Percentiles rank a stretch among this genome's conserved stretches.
Conservation (phyloP, 2,329 filamentous ascomycete species). For the Pyrenophora seminiperda region DNA sequence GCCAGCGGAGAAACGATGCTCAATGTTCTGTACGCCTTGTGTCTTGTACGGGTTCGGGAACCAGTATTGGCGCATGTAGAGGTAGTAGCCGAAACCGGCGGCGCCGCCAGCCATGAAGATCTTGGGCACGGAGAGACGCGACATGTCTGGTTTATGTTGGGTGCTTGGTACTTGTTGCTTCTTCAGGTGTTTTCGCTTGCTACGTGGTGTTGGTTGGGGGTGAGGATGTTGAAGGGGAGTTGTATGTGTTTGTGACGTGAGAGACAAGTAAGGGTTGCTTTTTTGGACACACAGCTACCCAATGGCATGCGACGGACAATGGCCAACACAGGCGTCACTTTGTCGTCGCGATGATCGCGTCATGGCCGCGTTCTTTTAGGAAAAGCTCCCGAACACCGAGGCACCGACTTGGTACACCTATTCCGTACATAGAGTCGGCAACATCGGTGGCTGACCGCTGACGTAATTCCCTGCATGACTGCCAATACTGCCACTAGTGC, state of each 20-base stretch:
- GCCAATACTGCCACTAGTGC: too few relatives aligned
- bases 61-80: slow-evolving; percentile 47
- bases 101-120: slow-evolving; percentile 46
- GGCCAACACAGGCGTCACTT: slow-evolving; percentile 12
- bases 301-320: slow-evolving; percentile 11
- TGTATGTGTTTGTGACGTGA: slow-evolving; percentile 3
- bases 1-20: slow-evolving; percentile 40
- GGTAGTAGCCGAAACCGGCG: slow-evolving; percentile 45
- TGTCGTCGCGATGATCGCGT: slow-evolving; percentile 35
- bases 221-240: not conserved
- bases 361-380: slow-evolving; percentile 33
- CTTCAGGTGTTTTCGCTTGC: not conserved
- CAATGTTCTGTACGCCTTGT: slow-evolving; percentile 41
- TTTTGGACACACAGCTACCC: slow-evolving; percentile 1
- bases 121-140: slow-evolving; percentile 43
- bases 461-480: slow-evolving; percentile 20
- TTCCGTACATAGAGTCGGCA: too few relatives aligned
- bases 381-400: slow-evolving; percentile 26
- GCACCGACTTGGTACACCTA: too few relatives aligned
- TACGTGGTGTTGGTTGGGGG: slow-evolving; percentile 1
- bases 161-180: too few relatives aligned
- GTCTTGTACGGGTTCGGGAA: slow-evolving; percentile 48
- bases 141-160: slow-evolving; percentile 24
- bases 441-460: slow-evolving; percentile 19
- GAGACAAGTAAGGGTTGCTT: not conserved